These are phyloP conservation scores for Mucor mucedo DNA, from an alignment of 371 early-diverging fungal species.

Conservation along the genomic window DNA sequence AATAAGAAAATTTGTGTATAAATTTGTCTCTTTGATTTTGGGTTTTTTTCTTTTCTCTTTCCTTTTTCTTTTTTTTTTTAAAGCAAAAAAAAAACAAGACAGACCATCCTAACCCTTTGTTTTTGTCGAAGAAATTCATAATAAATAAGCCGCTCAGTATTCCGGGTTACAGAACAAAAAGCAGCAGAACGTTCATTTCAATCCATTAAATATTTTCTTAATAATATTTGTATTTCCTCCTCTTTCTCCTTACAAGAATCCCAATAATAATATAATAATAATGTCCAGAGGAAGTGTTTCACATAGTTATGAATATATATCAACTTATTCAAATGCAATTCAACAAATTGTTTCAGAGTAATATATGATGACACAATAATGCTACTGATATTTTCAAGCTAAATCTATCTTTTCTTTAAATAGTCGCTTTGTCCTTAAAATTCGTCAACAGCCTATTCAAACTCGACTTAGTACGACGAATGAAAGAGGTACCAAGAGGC, in stretches of 20 bases:
- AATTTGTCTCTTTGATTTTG: neutral
- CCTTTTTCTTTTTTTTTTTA: slow-evolving; percentile 7
- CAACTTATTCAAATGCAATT: slow-evolving; percentile 19
- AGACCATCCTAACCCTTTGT: neutral
- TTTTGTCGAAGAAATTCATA: neutral
- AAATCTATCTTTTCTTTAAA: neutral
- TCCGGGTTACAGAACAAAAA: slow-evolving; percentile 9
- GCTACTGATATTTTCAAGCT: no score
- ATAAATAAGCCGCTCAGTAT: slow-evolving; percentile 14
- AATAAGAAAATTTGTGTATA: neutral
- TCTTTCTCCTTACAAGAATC: slow-evolving; percentile 1
- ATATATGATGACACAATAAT: neutral
- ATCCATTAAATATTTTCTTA: slow-evolving; percentile 9
- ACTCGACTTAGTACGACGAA: slow-evolving; percentile 41
- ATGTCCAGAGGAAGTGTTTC: slow-evolving; percentile 32
- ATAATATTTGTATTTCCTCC: slow-evolving; percentile 10
- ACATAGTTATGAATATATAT: slow-evolving; percentile 23
- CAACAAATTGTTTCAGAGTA: slow-evolving; percentile 26
- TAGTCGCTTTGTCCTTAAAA: slow-evolving; percentile 27
- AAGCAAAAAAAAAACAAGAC: neutral
- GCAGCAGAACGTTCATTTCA: neutral
- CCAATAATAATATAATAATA: neutral
- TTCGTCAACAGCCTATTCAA: slow-evolving; percentile 47
- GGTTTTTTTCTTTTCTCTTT: neutral
- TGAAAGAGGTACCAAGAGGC: slow-evolving; percentile 32